Evolutionary conservation across 768 basidiomycete species (phyloP).

Genomic region (Galerina marginata): DNA sequence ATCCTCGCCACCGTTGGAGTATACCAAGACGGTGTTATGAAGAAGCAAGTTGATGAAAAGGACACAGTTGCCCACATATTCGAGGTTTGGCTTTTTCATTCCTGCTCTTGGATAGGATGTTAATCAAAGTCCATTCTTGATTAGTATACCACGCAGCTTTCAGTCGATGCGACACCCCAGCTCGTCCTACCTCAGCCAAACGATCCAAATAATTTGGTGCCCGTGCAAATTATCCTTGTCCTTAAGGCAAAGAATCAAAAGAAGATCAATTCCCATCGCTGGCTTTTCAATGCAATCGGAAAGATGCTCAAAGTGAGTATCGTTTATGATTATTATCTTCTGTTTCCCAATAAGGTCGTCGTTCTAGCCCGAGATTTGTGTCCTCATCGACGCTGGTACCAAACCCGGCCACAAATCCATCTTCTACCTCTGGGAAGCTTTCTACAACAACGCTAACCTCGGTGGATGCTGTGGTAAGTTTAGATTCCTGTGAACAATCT

Average conservation of each 20-base stretch:
- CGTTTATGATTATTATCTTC: background rate
- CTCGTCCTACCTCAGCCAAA: slow-evolving; percentile 89
- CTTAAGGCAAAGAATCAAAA: slow-evolving; percentile 95
- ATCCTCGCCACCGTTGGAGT: slow-evolving; percentile 88
- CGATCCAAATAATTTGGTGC: slow-evolving; percentile 91
- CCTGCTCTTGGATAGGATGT: background rate
- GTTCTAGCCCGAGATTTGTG: slow-evolving; percentile 83
- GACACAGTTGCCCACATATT: slow-evolving; percentile 94
- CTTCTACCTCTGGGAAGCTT: slow-evolving; percentile 94
- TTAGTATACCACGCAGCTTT: slow-evolving; percentile 96
- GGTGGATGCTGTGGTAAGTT: slow-evolving; percentile 83
- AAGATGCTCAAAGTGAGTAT: slow-evolving; percentile 69
- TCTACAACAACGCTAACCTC: slow-evolving; percentile 78
- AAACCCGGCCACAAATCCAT: slow-evolving; percentile 97
- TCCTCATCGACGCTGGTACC: slow-evolving; percentile 93
- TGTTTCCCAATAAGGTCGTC: background rate
- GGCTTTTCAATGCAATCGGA: slow-evolving; percentile 95
- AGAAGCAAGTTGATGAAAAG: slow-evolving; percentile 88
- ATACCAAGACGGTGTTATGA: slow-evolving; percentile 95
- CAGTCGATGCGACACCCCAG: slow-evolving; percentile 89
- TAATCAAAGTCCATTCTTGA: background rate
- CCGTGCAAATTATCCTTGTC: slow-evolving; percentile 90
- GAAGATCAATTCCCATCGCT: slow-evolving; percentile 95
- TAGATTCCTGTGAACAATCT: background rate
- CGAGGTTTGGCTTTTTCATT: slow-evolving; percentile 59